phyloP scores from a whole-genome alignment of 2,329 filamentous ascomycete genomes.

The Ceratocystis albifundus region DNA sequence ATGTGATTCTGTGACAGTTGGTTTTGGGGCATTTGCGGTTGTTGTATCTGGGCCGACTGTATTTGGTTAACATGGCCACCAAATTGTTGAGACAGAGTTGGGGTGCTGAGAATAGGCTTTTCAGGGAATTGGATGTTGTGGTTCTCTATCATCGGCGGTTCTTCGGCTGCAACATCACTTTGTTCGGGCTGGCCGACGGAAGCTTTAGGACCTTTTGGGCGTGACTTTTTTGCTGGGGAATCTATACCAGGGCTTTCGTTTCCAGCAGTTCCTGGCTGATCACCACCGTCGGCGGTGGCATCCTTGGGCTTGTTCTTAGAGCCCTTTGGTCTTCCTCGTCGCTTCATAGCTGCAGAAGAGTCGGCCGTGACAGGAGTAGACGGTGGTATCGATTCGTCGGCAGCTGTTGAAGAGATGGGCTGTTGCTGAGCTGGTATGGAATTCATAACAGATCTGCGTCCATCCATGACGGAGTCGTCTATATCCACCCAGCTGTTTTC shows the following conservation, averaged over 20 bases:
- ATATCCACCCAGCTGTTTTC: slow-evolving; percentile 19
- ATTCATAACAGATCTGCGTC: slow-evolving; percentile 29
- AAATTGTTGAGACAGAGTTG: slow-evolving; percentile 15
- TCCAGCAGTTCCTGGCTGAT: slow-evolving; percentile 15
- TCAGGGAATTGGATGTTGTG: slow-evolving; percentile 16
- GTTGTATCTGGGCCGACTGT: slow-evolving; percentile 15
- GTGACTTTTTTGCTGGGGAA: slow-evolving; percentile 4
- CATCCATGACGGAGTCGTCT: slow-evolving; percentile 22
- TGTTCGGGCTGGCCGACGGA: slow-evolving; percentile 19
- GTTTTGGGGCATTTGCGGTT: slow-evolving; percentile 10
- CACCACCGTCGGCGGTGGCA: slow-evolving; percentile 8
- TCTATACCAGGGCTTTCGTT: slow-evolving; percentile 8
- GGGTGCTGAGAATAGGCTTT: slow-evolving; percentile 4
- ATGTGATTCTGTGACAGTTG: slow-evolving; percentile 9
- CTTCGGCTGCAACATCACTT: slow-evolving; percentile 21
- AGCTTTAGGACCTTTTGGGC: slow-evolving; percentile 9
- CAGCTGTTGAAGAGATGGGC: background rate
- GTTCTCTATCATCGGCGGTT: slow-evolving; percentile 14
- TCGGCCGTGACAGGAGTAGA: slow-evolving; percentile 11
- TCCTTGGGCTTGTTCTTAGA: slow-evolving; percentile 36
- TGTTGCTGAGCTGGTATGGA: slow-evolving; percentile 26
- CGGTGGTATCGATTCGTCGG: slow-evolving; percentile 18
- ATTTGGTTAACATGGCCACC: slow-evolving; percentile 13
- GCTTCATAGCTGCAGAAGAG: slow-evolving; percentile 29
- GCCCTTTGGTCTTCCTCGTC: slow-evolving; percentile 46